These are phyloP conservation scores for Daldinia childiae DNA, from an alignment of 495 filamentous ascomycete genomes.

Conservation along the genomic window DNA sequence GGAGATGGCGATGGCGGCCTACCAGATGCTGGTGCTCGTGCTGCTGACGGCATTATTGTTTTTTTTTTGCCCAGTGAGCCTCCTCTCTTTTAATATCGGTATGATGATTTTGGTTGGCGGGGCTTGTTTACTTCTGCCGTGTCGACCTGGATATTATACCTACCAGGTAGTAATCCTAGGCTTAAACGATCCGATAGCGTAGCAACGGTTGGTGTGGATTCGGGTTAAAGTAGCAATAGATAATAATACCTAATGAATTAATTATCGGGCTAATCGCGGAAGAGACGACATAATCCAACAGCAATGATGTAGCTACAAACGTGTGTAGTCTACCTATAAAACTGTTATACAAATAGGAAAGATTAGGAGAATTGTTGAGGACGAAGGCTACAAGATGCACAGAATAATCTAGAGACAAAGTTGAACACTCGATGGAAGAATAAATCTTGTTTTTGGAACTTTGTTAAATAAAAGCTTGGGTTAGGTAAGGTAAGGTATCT, in stretches of 20 bases:
- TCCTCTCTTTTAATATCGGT: constrained; percentile 5
- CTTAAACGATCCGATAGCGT: constrained; percentile 25
- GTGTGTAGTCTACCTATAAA: neutral
- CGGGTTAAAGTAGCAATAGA: neutral
- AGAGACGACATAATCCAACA: constrained; percentile 18
- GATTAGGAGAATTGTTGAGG: neutral
- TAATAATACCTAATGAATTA: constrained; percentile 13
- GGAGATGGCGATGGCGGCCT: constrained; percentile 57
- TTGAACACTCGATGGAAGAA: constrained; percentile 8
- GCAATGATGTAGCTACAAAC: neutral
- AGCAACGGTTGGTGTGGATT: constrained; percentile 28
- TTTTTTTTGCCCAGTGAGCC: neutral
- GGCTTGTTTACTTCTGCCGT: constrained; percentile 40
- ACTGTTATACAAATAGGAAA: neutral
- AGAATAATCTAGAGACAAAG: constrained; percentile 12
- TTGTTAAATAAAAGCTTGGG: constrained; percentile 11
- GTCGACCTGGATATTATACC: constrained; percentile 1
- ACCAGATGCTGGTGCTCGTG: constrained; percentile 22
- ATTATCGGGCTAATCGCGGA: constrained; percentile 23
- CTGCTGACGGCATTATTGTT: constrained; percentile 33
- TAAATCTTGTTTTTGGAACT: constrained; percentile 17
- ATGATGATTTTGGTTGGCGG: constrained; percentile 36
- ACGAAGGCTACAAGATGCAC: neutral
- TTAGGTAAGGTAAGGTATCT: constrained; percentile 8
- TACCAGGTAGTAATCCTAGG: neutral